Conservation (phyloP, 352 stramenopile genomes). For the Pythium aphanidermatum region DNA sequence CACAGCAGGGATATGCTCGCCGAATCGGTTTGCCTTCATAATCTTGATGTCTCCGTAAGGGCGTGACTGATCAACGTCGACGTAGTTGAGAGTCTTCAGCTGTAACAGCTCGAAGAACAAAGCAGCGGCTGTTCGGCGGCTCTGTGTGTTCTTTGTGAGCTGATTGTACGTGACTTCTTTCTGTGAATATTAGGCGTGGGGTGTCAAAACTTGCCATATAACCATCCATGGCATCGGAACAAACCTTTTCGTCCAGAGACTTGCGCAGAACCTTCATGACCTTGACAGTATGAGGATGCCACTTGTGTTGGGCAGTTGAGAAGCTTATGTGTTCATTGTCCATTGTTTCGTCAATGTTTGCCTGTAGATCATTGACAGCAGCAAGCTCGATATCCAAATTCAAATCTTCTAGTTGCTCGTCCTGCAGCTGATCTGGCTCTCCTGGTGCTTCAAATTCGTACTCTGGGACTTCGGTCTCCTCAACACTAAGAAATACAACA, state of each 20-base stretch:
- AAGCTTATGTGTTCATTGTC: slow-evolving; percentile 26
- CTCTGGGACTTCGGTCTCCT: slow-evolving; percentile 38
- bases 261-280: slow-evolving; percentile 88
- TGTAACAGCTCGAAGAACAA: slow-evolving; percentile 97
- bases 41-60: slow-evolving; percentile 95
- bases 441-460: slow-evolving; percentile 50
- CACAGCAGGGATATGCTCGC: slow-evolving; percentile 72
- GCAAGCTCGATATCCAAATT: slow-evolving; percentile 80
- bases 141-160: slow-evolving; percentile 77
- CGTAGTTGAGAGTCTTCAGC: slow-evolving; percentile 97
- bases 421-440: slow-evolving; percentile 31
- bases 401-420: slow-evolving; percentile 53
- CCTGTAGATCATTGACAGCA: slow-evolving; percentile 69
- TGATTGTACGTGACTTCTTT: slow-evolving; percentile 81
- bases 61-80: slow-evolving; percentile 91
- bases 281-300: slow-evolving; percentile 97
- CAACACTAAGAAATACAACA: slow-evolving; percentile 16
- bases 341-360: slow-evolving; percentile 39
- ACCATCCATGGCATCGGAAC: background rate
- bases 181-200: slow-evolving; percentile 12
- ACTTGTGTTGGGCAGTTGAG: slow-evolving; percentile 88
- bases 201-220: background rate
- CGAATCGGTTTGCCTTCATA: slow-evolving; percentile 59
- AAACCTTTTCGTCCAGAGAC: slow-evolving; percentile 65
- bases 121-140: slow-evolving; percentile 84